Evolutionary conservation across 768 basidiomycete species (phyloP), one percentile per base, ranked within the genome.

Genomic region (Brasilioporus rufonigricans): DNA sequence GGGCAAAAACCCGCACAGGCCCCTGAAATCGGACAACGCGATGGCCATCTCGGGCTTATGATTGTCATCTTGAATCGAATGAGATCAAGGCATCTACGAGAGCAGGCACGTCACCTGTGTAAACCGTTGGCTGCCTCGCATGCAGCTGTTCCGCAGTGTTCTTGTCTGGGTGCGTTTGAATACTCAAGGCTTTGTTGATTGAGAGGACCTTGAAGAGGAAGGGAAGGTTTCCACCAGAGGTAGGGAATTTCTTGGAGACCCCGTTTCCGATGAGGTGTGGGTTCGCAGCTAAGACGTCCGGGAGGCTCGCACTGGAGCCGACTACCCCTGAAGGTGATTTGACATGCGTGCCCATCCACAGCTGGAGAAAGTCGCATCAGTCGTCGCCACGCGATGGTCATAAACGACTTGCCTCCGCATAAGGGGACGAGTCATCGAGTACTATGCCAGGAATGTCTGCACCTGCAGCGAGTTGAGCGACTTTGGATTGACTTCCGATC

Each of bases 11-110:
- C 96, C 96, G 67, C 95, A 96, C 65, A 98, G 77, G 2, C 91
- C 97, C 36, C 77, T 77, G 77, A 98, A 98, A 14, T 86, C 83
- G 0, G 95, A 95, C 56, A 99, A 73, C 0, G 97, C 97, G 35
- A 99, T 80, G n/a, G 95, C 93, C 92, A 99, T 96, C 70, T 99
- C 97, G 3, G 97, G 97, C 72, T 99, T 99, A 65, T 99, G 97
- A 67, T 98, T 98, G 6, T 85, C 82, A 70, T 99, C 97, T 91
- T 57, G 36, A 35, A 32, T n/a, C 33, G 16, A 48, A 57, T 66
- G 23, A 60, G 53, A 59, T 23, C 23, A 11, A 19, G 51, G 26
- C n/a, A 39, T 40, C 40, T 13, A 0, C 19, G 19, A 32, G 47
- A 38, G 23, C 24, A 18, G 26, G 29, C 27, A 13, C 66, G 79